A percentile compares a stretch with the other conserved stretches of the same genome.
phyloP scores from a whole-genome alignment of 192 early-diverging fungal genomes.

The Podila epigama region DNA sequence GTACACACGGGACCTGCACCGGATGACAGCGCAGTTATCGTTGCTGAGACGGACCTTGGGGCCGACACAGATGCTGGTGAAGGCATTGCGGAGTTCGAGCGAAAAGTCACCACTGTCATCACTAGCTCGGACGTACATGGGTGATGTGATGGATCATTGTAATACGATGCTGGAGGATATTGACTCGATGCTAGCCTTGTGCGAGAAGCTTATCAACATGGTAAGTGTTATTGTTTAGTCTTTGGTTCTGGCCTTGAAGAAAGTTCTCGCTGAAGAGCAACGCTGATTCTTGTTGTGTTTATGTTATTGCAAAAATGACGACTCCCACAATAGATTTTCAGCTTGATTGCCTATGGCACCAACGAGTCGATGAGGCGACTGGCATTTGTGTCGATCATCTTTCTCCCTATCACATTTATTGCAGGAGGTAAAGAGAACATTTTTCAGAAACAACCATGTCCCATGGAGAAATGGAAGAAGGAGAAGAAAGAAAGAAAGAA shows the following conservation, averaged over 20 bases:
- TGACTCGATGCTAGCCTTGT: slow-evolving; percentile 31
- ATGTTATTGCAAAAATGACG: no score
- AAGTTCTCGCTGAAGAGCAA: no score
- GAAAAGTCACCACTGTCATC: slow-evolving; percentile 19
- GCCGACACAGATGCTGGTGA: slow-evolving; percentile 48
- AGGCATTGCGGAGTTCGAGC: slow-evolving; percentile 20
- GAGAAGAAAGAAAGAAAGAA: no score
- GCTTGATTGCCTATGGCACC: slow-evolving; percentile 50
- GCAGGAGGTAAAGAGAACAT: slow-evolving; percentile 41
- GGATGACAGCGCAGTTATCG: slow-evolving; percentile 48
- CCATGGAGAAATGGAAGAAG: neutral
- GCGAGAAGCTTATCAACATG: slow-evolving; percentile 54
- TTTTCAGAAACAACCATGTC: neutral
- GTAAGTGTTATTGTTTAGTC: slow-evolving; percentile 10
- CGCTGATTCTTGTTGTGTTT: no score
- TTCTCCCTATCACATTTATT: slow-evolving; percentile 58
- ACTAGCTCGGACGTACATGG: slow-evolving; percentile 39
- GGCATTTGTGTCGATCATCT: slow-evolving; percentile 39
- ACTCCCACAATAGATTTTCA: slow-evolving; percentile 39
- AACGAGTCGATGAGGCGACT: slow-evolving; percentile 42
- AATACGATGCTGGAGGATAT: slow-evolving; percentile 51
- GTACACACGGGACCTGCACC: slow-evolving; percentile 44
- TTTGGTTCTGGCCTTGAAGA: no score
- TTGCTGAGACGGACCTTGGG: slow-evolving; percentile 42
- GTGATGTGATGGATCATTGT: slow-evolving; percentile 53